Conservation (phyloP, 2,329 filamentous ascomycete genomes). For the Pseudogymnoascus destructans region DNA sequence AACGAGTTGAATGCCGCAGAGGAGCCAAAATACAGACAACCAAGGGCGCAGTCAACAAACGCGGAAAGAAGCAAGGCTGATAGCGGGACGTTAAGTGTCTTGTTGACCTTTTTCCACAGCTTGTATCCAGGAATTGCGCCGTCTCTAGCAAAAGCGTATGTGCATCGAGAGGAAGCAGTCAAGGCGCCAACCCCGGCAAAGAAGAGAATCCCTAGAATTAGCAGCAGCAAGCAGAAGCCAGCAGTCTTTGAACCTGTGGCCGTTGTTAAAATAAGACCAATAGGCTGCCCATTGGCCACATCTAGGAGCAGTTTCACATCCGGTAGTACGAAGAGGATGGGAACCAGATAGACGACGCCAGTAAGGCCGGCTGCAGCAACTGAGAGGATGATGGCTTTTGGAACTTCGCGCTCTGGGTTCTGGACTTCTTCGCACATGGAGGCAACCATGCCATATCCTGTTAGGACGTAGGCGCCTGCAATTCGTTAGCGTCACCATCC, state of each 20-base stretch:
- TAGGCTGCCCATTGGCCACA: constrained; percentile 61
- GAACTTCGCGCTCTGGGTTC: constrained; percentile 53
- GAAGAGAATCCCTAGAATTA: constrained; percentile 63
- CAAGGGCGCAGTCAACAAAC: constrained; percentile 54
- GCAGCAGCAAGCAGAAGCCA: constrained; percentile 62
- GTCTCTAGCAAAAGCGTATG: constrained; percentile 64
- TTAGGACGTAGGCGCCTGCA: constrained; percentile 38
- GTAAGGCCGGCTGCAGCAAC: constrained; percentile 55
- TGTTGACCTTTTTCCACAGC: constrained; percentile 54
- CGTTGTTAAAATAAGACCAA: constrained; percentile 62
- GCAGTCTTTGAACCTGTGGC: constrained; percentile 60
- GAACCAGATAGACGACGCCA: constrained; percentile 54
- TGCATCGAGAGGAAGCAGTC: constrained; percentile 61
- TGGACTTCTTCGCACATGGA: constrained; percentile 63
- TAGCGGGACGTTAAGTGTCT: constrained; percentile 54
- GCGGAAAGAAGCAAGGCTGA: constrained; percentile 57
- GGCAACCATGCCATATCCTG: constrained; percentile 58
- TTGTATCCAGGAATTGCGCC: constrained; percentile 59
- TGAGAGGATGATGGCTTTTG: constrained; percentile 57
- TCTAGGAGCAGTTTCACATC: constrained; percentile 48
- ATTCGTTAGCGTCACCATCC: not conserved
- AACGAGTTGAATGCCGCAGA: constrained; percentile 68
- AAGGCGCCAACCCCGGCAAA: constrained; percentile 65
- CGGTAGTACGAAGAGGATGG: constrained; percentile 63
- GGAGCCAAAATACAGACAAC: constrained; percentile 68